Evolutionary conservation across 176 grass and related monocot species (phyloP), one percentile per base, ranked within the genome.

Genomic region (Avena insularis): DNA sequence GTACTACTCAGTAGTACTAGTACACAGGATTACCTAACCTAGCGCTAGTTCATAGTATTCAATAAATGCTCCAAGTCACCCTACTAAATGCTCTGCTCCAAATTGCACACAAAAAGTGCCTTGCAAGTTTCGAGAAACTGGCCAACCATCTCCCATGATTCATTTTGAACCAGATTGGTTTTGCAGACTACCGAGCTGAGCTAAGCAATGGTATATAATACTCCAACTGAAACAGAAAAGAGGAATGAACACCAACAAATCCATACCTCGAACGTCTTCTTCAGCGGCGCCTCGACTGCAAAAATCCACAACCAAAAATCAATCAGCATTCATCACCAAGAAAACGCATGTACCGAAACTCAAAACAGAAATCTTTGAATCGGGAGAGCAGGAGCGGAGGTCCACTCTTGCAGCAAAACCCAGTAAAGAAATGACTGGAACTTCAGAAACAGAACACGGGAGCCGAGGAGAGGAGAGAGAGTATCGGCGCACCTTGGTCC

Each of bases 181-280:
- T 8, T 48, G 70, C 10, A 80, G 33, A 83, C 9, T 49, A 21
- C 5, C 40, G 27, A 90, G 76, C 40, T 85, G 76, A 90, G 85
- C 15, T 63, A 29, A 79, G 60, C 4, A 20, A 36, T 40, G 38
- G 19, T n/a, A 25, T 19, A 67, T 35, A 35, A 35, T 40, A 25
- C 13, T 56, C 74, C 74, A 21, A 63, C 3, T 15, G 23, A 50
- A 16, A 65, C 63, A 81, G 8, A 27, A 55, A 65, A 29, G 71
- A 20, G 43, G 29, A 84, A 25, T 60, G 20, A 66, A 80, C 66
- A 64, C 73, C 5, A 35, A 35, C 33, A 35, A 35, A 35, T 83
- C 23, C 82, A 78, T 82, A 96, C 97, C 92, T 96, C 87, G 80
- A 99, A 99, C 33, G 97, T 90, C 70, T 66, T 73, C 94, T 93